phyloP scores from a whole-genome alignment of 129 eudicot species.

The Flaveria robusta region DNA sequence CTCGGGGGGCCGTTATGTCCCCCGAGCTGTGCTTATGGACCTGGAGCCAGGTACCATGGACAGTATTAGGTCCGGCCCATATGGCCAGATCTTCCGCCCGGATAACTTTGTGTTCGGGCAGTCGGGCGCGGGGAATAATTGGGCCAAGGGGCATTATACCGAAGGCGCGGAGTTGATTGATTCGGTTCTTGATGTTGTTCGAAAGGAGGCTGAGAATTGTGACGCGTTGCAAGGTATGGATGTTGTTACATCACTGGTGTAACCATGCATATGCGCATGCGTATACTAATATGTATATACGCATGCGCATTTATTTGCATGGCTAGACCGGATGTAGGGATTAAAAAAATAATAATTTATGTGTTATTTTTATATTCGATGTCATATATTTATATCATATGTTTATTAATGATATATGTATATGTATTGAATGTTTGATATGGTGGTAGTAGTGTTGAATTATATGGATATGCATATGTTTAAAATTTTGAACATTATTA shows the following conservation, averaged over 20 bases:
- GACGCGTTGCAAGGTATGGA: slow-evolving; percentile 63
- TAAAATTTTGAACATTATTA: no score
- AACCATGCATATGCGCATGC: no score
- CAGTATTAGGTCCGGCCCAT: slow-evolving; percentile 64
- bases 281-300: no score
- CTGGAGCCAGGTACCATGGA: slow-evolving; percentile 83
- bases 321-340: not conserved
- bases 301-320: not conserved
- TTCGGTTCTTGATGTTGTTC: slow-evolving; percentile 75
- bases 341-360: no score
- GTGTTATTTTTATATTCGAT: no score
- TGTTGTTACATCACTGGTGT: no score
- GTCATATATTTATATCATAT: no score
- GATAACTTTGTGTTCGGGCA: slow-evolving; percentile 78
- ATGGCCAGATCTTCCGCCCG: slow-evolving; percentile 67
- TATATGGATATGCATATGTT: no score
- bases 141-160: slow-evolving; percentile 80
- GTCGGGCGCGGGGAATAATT: slow-evolving; percentile 75
- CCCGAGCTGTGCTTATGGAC: slow-evolving; percentile 75
- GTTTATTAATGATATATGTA: no score
- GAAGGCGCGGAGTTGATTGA: slow-evolving; percentile 82
- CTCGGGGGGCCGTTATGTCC: slow-evolving; percentile 69
- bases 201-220: slow-evolving; percentile 77
- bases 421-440: no score
- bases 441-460: no score